Conservation (phyloP, 805 yeast species). For the Teunomyces lycoperdinae region DNA sequence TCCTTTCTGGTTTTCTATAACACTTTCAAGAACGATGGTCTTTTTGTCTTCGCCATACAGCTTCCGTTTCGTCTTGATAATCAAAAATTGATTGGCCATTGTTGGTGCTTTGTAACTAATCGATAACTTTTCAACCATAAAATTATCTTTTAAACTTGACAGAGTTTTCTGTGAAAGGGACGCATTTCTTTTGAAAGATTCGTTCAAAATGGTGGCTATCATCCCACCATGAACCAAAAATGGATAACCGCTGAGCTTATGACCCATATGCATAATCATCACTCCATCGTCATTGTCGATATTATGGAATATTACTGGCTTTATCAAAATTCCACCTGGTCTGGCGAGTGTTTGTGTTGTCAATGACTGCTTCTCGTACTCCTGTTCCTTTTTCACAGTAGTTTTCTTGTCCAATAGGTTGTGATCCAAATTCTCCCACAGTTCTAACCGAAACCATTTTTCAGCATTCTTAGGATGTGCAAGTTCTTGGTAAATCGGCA, state of each 20-base stretch:
- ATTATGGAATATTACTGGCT: constrained; percentile 67
- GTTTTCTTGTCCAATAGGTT: constrained; percentile 29
- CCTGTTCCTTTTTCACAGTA: constrained; percentile 12
- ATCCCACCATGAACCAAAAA: constrained; percentile 88
- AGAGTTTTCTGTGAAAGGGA: constrained; percentile 34
- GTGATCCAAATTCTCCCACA: constrained; percentile 43
- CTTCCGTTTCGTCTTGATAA: constrained; percentile 50
- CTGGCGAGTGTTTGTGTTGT: constrained; percentile 50
- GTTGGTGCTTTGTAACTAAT: constrained; percentile 69
- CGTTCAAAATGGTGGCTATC: constrained; percentile 76
- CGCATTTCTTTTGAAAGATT: constrained; percentile 59
- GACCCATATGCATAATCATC: constrained; percentile 73
- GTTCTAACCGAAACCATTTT: constrained; percentile 43
- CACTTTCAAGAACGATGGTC: constrained; percentile 45
- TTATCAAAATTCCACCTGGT: constrained; percentile 78
- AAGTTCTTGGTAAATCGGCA: constrained; percentile 53
- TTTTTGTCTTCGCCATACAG: constrained; percentile 29
- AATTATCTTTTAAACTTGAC: constrained; percentile 36
- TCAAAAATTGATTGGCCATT: constrained; percentile 71
- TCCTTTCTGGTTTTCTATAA: constrained; percentile 52
- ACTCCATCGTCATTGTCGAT: constrained; percentile 55
- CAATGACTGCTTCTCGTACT: constrained; percentile 19
- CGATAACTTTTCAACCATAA: constrained; percentile 43
- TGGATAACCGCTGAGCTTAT: constrained; percentile 81
- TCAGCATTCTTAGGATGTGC: constrained; percentile 42